Percentiles rank a stretch among this genome's conserved stretches.
Evolutionary conservation across 202 grass and related monocot species (phyloP).

Genomic region (Panicum virgatum): DNA sequence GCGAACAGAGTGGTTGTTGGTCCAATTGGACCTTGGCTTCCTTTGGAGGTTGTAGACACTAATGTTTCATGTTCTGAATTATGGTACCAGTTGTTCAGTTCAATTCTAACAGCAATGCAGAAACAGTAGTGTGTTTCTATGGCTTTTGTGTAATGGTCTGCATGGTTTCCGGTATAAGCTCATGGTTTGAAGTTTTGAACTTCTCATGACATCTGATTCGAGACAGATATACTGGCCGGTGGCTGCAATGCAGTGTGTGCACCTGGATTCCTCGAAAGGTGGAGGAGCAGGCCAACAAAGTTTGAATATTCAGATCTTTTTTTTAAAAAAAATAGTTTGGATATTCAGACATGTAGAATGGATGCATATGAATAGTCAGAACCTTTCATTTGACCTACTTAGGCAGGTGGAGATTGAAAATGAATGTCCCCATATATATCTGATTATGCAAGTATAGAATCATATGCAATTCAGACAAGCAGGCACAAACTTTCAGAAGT

Average conservation of each 20-base stretch:
- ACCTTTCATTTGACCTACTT: not conserved
- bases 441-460: not conserved
- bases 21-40: slow-evolving; percentile 28
- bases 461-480: not conserved
- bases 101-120: slow-evolving; percentile 2
- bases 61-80: slow-evolving; percentile 21
- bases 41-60: not conserved
- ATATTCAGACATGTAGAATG: not conserved
- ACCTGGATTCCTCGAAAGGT: not conserved
- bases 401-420: not conserved
- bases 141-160: not conserved
- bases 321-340: too few species aligned
- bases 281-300: not conserved
- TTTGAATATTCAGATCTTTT: not conserved
- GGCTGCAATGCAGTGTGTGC: not conserved
- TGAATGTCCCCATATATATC: not conserved
- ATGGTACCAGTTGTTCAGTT: not conserved
- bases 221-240: not conserved
- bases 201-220: slow-evolving; percentile 12
- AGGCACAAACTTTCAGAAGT: not conserved
- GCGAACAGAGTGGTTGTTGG: too few species aligned
- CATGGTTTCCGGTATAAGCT: not conserved
- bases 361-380: not conserved
- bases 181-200: not conserved
- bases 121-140: not conserved